phyloP scores from a whole-genome alignment of 1,284 basidiomycete genomes.

The Heterobasidion irregulare region DNA sequence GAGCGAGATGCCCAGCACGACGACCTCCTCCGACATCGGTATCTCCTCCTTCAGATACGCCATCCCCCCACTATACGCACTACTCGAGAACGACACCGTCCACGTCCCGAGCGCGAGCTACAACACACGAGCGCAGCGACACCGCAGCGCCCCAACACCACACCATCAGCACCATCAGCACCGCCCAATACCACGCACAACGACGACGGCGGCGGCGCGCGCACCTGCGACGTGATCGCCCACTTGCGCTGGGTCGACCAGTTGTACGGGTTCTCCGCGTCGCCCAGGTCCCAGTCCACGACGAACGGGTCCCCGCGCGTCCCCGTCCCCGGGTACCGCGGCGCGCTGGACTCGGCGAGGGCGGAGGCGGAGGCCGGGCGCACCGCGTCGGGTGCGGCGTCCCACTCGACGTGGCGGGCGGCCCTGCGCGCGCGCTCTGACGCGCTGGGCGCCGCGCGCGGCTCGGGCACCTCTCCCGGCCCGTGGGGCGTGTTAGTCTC shows the following conservation, averaged over 20 bases:
- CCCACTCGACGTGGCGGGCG: not conserved
- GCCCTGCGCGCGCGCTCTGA: not conserved
- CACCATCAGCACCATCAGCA: not conserved
- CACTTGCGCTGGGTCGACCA: slow-evolving; percentile 44
- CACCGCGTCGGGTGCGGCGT: not conserved
- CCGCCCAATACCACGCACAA: not conserved
- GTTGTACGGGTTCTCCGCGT: slow-evolving; percentile 57
- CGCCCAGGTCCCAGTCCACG: slow-evolving; percentile 48
- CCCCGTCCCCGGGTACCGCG: slow-evolving; percentile 29
- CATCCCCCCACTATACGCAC: slow-evolving; percentile 51
- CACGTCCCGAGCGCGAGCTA: slow-evolving; percentile 42
- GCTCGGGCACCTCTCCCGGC: not conserved
- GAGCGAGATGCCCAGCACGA: slow-evolving; percentile 52
- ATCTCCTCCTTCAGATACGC: slow-evolving; percentile 37
- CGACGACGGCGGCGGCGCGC: not conserved
- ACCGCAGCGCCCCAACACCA: not conserved
- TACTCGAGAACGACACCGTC: slow-evolving; percentile 56
- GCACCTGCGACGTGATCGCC: slow-evolving; percentile 46
- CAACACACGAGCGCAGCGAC: not conserved
- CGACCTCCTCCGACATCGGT: slow-evolving; percentile 41
- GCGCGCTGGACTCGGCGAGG: not conserved
- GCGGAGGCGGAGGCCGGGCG: not conserved
- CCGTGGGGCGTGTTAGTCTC: too few species aligned
- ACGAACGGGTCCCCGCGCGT: slow-evolving; percentile 43
- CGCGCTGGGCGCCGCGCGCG: too few species aligned